Evolutionary conservation across 306 rosid genomes (phyloP), one percentile per base, ranked within the genome.

Genomic region (Abrus precatorius): DNA sequence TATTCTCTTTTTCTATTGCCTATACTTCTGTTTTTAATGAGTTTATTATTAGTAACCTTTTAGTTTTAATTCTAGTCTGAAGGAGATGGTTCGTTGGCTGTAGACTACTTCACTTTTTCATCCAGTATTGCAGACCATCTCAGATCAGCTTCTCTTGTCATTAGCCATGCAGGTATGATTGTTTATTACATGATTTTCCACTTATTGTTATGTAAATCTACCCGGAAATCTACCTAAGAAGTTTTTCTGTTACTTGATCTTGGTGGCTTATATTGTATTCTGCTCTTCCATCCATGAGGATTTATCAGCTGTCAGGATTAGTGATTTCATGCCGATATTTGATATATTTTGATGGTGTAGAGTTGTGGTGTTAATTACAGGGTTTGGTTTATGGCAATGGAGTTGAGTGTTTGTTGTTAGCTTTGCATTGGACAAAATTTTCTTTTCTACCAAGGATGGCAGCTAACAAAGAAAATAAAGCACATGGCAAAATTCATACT

Each of bases 91-190:
- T 85, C 87, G 3, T 73, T 90, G 81, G 85, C 71, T 48, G 97
- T 95, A 40, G 97, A 93, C 63, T 85, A 73, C 82, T 93, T 91
- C 86, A 90, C 94, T 64, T 95, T 95, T 82, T 93, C 99, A 80
- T 90, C 97, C 59, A 95, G 95, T 89, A 95, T 91, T 57, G 97
- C 97, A 2, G 93, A 89, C 32, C 85, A 91, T 87, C 87, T 20
- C 20, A 20, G 20, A 20, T 20, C 20, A 20, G 20, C 20, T 20
- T 20, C 20, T 20, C 20, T 20, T 95, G 92, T 91, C 49, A 92
- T 91, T 61, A 91, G 99, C 85, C 97, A 91, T 14, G 97, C 95
- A 62, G 97, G 97, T 93, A 85, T 56, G 45, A n/a, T 67, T 33
- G 34, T 48, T 74, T 20, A 55, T 4, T 27, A 11, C 78, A 29